Evolutionary conservation across 371 early-diverging fungal species (phyloP).

Genomic region (Mortierella sp.): DNA sequence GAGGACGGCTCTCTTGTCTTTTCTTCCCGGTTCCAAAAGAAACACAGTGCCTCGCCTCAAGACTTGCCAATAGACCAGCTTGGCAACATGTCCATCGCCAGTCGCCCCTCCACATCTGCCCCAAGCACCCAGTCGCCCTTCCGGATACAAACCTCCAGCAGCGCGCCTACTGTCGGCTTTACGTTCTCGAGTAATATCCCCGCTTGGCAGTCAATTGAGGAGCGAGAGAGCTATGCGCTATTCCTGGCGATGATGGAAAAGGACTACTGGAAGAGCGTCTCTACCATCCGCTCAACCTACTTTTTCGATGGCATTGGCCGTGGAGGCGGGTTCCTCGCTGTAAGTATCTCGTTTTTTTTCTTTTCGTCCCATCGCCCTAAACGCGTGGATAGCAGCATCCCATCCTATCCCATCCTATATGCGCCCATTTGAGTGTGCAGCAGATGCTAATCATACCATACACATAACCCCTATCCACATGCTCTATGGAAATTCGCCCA

Average conservation of each 20-base stretch:
- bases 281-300: conserved; percentile 50
- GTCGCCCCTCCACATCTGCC: conserved; percentile 37
- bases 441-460: background rate
- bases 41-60: background rate
- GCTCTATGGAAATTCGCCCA: background rate
- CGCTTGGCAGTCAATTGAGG: conserved; percentile 15
- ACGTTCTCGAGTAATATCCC: conserved; percentile 32
- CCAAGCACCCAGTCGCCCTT: conserved; percentile 20
- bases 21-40: conserved; percentile 24
- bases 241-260: conserved; percentile 36
- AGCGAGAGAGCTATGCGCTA: conserved; percentile 28
- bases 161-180: conserved; percentile 22
- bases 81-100: background rate
- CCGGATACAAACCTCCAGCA: conserved; percentile 10
- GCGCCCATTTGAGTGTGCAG: background rate
- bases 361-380: background rate
- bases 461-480: background rate
- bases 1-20: conserved; percentile 13
- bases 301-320: conserved; percentile 57
- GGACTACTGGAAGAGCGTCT: conserved; percentile 52
- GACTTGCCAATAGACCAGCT: background rate
- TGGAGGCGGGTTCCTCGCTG: conserved; percentile 54
- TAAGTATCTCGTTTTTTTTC: conserved; percentile 11
- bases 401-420: background rate
- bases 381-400: background rate